Conservation (phyloP, 2,329 filamentous ascomycete species). For the Geosmithia morbida region DNA sequence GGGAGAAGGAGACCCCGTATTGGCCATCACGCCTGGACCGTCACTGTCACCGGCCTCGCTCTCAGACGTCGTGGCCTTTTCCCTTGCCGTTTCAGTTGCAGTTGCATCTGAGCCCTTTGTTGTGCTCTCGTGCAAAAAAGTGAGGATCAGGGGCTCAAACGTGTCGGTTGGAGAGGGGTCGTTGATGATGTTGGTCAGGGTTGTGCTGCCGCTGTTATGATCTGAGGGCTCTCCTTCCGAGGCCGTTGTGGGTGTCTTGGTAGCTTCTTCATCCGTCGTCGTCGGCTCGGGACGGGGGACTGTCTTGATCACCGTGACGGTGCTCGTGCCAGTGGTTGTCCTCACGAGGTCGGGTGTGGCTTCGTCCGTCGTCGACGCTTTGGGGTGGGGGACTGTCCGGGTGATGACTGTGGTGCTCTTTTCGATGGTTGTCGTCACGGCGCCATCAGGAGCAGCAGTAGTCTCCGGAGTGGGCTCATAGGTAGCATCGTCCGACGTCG, state of each 20-base stretch:
- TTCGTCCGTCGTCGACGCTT: not conserved
- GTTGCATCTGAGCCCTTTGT: no score
- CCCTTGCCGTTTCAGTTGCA: conserved; percentile 1
- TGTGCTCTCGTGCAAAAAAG: not conserved
- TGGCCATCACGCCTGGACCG: not conserved
- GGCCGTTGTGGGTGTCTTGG: no score
- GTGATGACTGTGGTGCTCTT: conserved; percentile 2
- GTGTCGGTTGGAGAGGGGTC: not conserved
- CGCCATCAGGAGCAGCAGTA: not conserved
- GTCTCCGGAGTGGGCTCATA: not conserved
- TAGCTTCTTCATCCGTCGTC: not conserved
- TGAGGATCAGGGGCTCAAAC: conserved; percentile 8
- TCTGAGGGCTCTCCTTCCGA: no score
- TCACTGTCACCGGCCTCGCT: conserved; percentile 4
- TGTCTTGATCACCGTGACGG: not conserved
- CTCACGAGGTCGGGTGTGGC: not conserved
- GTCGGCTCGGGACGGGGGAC: not conserved
- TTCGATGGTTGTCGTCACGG: conserved; percentile 1
- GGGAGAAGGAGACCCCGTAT: not conserved
- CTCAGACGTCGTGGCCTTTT: conserved; percentile 2
- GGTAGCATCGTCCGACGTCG: not conserved
- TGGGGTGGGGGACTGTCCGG: not conserved
- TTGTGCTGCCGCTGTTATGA: not conserved
- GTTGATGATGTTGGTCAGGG: conserved; percentile 1
- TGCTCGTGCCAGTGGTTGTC: not conserved